These are phyloP conservation scores for Phytophthora pseudosyringae DNA, from an alignment of 352 stramenopile species.

Conservation along the genomic window DNA sequence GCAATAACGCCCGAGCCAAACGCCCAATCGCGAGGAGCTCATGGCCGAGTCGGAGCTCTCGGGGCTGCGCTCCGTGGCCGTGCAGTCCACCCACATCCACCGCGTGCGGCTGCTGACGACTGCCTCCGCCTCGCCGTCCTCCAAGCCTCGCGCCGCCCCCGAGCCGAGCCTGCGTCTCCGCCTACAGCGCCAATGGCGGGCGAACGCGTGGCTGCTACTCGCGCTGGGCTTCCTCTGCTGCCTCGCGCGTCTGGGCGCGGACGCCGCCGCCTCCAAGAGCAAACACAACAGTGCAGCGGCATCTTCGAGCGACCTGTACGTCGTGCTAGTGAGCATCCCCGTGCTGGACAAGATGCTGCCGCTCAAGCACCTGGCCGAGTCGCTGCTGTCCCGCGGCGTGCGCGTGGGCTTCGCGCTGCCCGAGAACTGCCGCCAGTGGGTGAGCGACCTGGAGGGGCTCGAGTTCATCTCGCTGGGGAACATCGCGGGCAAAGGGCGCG, in stretches of 20 bases:
- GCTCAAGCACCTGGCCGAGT: slow-evolving; percentile 79
- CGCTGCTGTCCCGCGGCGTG: slow-evolving; percentile 74
- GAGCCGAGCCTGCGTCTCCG: slow-evolving; percentile 16
- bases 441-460: slow-evolving; percentile 72
- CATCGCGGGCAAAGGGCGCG: slow-evolving; percentile 52
- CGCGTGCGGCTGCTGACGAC: slow-evolving; percentile 38
- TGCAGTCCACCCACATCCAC: slow-evolving; percentile 58
- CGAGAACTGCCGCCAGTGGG: slow-evolving; percentile 82
- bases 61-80: slow-evolving; percentile 55
- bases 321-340: slow-evolving; percentile 87
- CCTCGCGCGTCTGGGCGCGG: slow-evolving; percentile 13
- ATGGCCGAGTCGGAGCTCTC: slow-evolving; percentile 34
- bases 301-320: slow-evolving; percentile 56
- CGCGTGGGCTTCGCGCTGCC: slow-evolving; percentile 82
- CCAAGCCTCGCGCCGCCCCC: slow-evolving; percentile 5
- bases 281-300: slow-evolving; percentile 8
- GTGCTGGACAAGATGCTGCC: slow-evolving; percentile 84
- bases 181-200: slow-evolving; percentile 39
- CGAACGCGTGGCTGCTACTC: slow-evolving; percentile 46
- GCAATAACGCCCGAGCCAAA: slow-evolving; percentile 7
- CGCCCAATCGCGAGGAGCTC: slow-evolving; percentile 24
- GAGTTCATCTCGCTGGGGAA: slow-evolving; percentile 84
- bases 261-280: slow-evolving; percentile 24
- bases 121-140: background rate
- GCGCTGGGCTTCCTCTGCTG: slow-evolving; percentile 34